Conservation (phyloP, 2,329 filamentous ascomycete genomes). For the Epichloe amarillans region DNA sequence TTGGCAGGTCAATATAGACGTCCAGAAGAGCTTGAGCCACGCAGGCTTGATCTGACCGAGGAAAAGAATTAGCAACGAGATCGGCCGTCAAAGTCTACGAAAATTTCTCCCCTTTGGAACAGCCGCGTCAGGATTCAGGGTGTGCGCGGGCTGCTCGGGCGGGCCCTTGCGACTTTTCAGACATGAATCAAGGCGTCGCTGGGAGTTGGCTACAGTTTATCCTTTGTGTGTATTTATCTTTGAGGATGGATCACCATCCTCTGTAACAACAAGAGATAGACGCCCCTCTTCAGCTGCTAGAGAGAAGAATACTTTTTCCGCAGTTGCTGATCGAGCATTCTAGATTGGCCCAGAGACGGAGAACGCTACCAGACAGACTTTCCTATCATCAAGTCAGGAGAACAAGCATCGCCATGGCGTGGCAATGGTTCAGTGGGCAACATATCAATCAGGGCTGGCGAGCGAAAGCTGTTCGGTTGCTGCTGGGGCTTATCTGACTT, state of each 20-base stretch:
- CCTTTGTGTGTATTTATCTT: conserved; percentile 30
- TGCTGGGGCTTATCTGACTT: not conserved
- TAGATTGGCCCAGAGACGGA: not conserved
- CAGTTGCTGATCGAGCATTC: not conserved
- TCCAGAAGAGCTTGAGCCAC: conserved; percentile 16
- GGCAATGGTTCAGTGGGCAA: not conserved
- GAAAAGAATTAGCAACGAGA: conserved; percentile 8
- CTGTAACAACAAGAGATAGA: conserved; percentile 26
- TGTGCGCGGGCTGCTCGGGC: not conserved
- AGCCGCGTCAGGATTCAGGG: conserved; percentile 12
- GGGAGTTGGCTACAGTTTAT: conserved; percentile 15
- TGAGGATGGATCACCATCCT: conserved; percentile 31
- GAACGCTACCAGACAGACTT: not conserved
- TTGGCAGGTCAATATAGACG: conserved; percentile 15
- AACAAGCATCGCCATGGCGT: not conserved
- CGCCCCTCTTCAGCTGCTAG: not conserved
- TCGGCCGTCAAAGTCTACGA: conserved; percentile 21
- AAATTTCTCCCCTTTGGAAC: conserved; percentile 12
- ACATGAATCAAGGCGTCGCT: conserved; percentile 8
- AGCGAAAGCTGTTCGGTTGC: not conserved
- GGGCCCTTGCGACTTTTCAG: conserved; percentile 4
- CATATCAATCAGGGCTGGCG: not conserved
- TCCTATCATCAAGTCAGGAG: not conserved
- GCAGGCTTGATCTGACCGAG: conserved; percentile 15
- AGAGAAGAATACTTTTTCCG: not conserved